Evolutionary conservation across 1,284 basidiomycete genomes (phyloP).

Genomic region (Fomitopsis betulina): DNA sequence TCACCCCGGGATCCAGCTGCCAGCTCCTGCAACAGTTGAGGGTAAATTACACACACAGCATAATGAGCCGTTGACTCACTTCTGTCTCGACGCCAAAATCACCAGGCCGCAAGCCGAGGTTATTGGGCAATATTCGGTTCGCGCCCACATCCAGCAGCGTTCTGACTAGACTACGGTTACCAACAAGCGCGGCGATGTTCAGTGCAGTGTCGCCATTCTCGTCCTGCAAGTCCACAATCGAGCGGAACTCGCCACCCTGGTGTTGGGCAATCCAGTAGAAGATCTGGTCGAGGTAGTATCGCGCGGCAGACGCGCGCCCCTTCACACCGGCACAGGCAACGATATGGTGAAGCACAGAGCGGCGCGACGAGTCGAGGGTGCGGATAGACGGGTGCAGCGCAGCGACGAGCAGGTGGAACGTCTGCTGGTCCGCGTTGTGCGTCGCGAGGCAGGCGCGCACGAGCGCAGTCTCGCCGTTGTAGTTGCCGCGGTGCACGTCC

Average conservation of each 20-base stretch:
- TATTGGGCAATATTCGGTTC: constrained; percentile 89
- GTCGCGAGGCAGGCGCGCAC: constrained; percentile 91
- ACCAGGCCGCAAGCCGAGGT: constrained; percentile 86
- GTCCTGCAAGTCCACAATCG: constrained; percentile 89
- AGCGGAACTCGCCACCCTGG: constrained; percentile 70
- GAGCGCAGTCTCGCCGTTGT: constrained; percentile 91
- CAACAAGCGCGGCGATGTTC: constrained; percentile 92
- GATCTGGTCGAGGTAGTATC: constrained; percentile 91
- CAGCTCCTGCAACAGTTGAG: constrained; percentile 46
- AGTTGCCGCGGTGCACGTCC: constrained; percentile 88
- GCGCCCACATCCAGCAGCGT: constrained; percentile 92
- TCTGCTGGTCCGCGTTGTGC: constrained; percentile 79
- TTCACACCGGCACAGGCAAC: constrained; percentile 88
- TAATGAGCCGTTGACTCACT: constrained; percentile 39
- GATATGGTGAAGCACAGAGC: constrained; percentile 93
- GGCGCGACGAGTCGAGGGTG: constrained; percentile 87
- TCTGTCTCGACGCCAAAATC: constrained; percentile 94
- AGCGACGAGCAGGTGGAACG: constrained; percentile 68
- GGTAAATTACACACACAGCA: neutral
- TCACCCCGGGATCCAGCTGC: constrained; percentile 68
- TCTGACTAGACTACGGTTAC: constrained; percentile 85
- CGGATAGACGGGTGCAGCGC: constrained; percentile 72
- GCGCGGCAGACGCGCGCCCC: constrained; percentile 79
- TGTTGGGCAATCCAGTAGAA: constrained; percentile 79
- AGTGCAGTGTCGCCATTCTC: constrained; percentile 95